phyloP scores from a whole-genome alignment of 2,329 filamentous ascomycete species.

The Epichloe uncinata region DNA sequence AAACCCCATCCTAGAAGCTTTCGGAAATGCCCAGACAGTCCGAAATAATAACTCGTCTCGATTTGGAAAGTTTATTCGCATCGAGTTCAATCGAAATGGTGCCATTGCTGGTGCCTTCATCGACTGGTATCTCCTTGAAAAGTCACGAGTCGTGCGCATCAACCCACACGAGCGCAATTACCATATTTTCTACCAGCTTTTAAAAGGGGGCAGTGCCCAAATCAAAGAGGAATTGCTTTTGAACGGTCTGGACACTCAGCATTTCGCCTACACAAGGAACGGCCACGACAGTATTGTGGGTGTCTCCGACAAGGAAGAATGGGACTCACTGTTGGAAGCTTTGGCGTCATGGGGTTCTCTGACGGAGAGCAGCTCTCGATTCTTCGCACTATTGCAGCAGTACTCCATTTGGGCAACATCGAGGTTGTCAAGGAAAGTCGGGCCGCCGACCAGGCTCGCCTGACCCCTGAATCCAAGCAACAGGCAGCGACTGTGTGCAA shows the following conservation, averaged over 20 bases:
- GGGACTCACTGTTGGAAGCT: constrained; percentile 79
- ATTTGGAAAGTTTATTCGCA: constrained; percentile 97
- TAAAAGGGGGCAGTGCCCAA: constrained; percentile 68
- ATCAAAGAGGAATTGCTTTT: constrained; percentile 69
- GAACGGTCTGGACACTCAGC: constrained; percentile 59
- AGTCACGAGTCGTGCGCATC: constrained; percentile 88
- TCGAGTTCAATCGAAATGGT: constrained; percentile 79
- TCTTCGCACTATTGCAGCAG: constrained; percentile 74
- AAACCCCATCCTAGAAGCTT: constrained; percentile 94
- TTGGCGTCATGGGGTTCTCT: constrained; percentile 85
- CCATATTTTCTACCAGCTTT: constrained; percentile 91
- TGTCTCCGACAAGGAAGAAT: constrained; percentile 82
- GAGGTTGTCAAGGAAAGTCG: constrained; percentile 81
- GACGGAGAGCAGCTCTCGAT: constrained; percentile 74
- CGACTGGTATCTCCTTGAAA: constrained; percentile 96
- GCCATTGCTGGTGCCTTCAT: constrained; percentile 94
- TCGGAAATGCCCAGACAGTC: constrained; percentile 95
- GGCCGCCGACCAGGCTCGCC: constrained; percentile 76
- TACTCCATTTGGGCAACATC: constrained; percentile 89
- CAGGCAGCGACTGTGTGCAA: constrained; percentile 69
- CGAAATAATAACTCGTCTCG: constrained; percentile 97
- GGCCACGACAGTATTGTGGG: constrained; percentile 87
- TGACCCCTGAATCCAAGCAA: constrained; percentile 60
- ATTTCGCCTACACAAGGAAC: constrained; percentile 83
- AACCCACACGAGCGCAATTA: constrained; percentile 88